Evolutionary conservation across 768 basidiomycete species (phyloP), one percentile per base, ranked within the genome.

Genomic region (Suillus sp.): DNA sequence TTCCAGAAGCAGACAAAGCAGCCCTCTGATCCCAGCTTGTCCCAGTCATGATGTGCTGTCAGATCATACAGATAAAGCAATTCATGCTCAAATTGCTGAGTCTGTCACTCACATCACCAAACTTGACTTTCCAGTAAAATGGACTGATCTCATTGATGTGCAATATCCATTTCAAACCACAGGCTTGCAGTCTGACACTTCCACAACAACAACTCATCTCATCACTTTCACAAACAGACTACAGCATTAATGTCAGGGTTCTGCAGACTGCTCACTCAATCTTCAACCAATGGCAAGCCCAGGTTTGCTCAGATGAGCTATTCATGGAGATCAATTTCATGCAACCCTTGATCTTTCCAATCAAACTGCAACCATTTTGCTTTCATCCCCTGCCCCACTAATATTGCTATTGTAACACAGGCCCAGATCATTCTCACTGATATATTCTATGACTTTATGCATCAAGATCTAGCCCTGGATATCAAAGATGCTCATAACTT

Each of bases 211-310:
- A 95, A 91, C 87, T 99, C 53, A 92, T 96, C 22, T 73, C 77
- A 22, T 94, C 92, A 40, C 83, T 99, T 16, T 94, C 93, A 2
- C 78, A 81, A 4, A 84, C 89, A 2, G 88, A 96, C 69, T 96
- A 93, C 72, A 87, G 88, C 64, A 75, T 92, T 66, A 99, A 97
- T 75, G 80, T 96, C 27, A 92, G 92, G 55, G 92, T 99, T 9
- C 83, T 99, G 50, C 87, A 97, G 71, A 95, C 95, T 0, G 95
- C 95, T 0, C 97, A 98, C 74, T 96, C 94, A 43, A 98, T 99
- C 70, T 99, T 98, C 79, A 85, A 82, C 48, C 90, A 89, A 53
- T 99, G 96, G 96, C 87, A 96, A 50, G 88, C 93, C 1, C 91
- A 91, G 69, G 91, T 94, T 66, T 87, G 95, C 63, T 91, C 92